Conservation (phyloP, 164 flowering plant genomes). For the Vitis vinifera region ASM3070453v1 NC_081820.1:14273001-14273500, state of each 20-base stretch:
- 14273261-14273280: constrained; percentile 74
- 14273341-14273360: constrained; percentile 53
- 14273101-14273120: constrained; percentile 47
- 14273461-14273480: constrained; percentile 83
- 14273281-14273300: constrained; percentile 75
- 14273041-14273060: constrained; percentile 9
- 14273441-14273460: constrained; percentile 62
- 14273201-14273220: constrained; percentile 51
- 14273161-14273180: constrained; percentile 87
- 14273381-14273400: constrained; percentile 48
- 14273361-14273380: constrained; percentile 80
- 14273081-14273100: constrained; percentile 28
- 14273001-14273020: constrained; percentile 63
- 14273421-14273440: constrained; percentile 61
- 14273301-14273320: constrained; percentile 86
- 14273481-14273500: constrained; percentile 61
- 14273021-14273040: constrained; percentile 52
- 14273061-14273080: constrained; percentile 61
- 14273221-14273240: constrained; percentile 7
- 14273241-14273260: constrained; percentile 59
- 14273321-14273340: constrained; percentile 57
- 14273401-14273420: constrained; percentile 25
- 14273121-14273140: constrained; percentile 72
- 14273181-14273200: constrained; percentile 78
- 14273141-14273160: constrained; percentile 60